These are phyloP conservation scores for Pulveroboletus sp. DNA, from an alignment of 768 basidiomycete species.

Conservation along the genomic window DNA sequence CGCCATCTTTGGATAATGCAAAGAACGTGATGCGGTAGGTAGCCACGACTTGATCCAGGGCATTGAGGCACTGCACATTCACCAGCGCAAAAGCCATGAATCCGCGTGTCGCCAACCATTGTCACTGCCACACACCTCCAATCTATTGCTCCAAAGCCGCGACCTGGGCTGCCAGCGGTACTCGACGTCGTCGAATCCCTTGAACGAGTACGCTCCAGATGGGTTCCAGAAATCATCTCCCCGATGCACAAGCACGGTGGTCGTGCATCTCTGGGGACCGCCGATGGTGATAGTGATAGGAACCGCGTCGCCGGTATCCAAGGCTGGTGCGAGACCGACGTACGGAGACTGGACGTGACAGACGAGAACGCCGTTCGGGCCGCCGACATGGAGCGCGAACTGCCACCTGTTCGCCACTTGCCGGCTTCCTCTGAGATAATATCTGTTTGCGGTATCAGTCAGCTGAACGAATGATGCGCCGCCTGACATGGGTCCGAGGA, in stretches of 20 bases:
- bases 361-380: constrained; percentile 16
- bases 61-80: constrained; percentile 27
- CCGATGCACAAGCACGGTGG: constrained; percentile 11
- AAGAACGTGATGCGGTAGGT: constrained; percentile 30
- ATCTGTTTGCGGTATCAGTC: constrained; percentile 13
- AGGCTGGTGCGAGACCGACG: too few species aligned
- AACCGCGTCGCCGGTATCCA: too few species aligned
- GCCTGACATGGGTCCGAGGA: too few species aligned
- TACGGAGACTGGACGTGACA: constrained; percentile 30
- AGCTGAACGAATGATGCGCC: too few species aligned
- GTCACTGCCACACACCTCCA: constrained; percentile 19
- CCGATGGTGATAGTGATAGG: constrained; percentile 20
- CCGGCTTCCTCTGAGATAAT: constrained; percentile 23
- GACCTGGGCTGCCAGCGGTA: constrained; percentile 26
- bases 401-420: constrained; percentile 18
- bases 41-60: constrained; percentile 23
- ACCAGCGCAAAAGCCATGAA: neutral
- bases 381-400: constrained; percentile 18
- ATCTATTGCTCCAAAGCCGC: constrained; percentile 7
- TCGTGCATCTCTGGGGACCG: constrained; percentile 1
- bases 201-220: constrained; percentile 14
- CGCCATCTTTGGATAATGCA: constrained; percentile 31
- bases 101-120: neutral
- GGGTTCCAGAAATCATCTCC: neutral
- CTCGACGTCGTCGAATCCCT: constrained; percentile 18